Evolutionary conservation across 1,139 yeast species (phyloP).

Genomic region (Barnettozyma hawaiiensis): DNA sequence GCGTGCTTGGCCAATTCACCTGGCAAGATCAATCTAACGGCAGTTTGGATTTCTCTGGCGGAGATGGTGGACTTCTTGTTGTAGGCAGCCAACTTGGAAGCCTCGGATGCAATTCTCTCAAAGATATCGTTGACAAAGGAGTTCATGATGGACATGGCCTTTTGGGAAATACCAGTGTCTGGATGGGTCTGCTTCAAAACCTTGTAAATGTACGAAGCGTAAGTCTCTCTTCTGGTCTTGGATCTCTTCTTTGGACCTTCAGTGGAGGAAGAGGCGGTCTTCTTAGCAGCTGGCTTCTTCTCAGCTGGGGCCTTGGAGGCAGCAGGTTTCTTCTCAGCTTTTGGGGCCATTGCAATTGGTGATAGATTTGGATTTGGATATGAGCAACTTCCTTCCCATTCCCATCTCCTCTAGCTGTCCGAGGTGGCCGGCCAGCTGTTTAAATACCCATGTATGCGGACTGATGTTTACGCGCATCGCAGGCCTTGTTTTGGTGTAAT

Average conservation of each 20-base stretch:
- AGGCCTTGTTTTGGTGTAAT: slow-evolving; percentile 26
- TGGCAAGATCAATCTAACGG: slow-evolving; percentile 97
- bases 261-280: slow-evolving; percentile 68
- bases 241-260: slow-evolving; percentile 90
- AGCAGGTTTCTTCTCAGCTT: slow-evolving; percentile 98
- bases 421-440: background rate
- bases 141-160: slow-evolving; percentile 99
- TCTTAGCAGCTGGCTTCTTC: slow-evolving; percentile 96
- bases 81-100: slow-evolving; percentile 99
- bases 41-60: slow-evolving; percentile 99
- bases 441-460: slow-evolving; percentile 6
- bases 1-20: slow-evolving; percentile 99
- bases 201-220: slow-evolving; percentile 97
- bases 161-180: slow-evolving; percentile 99
- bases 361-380: too few relatives aligned
- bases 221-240: slow-evolving; percentile 97
- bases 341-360: slow-evolving; percentile 71
- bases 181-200: slow-evolving; percentile 99
- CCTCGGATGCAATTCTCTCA: slow-evolving; percentile 95
- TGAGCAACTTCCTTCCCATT: too few relatives aligned
- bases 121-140: slow-evolving; percentile 96
- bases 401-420: too few relatives aligned
- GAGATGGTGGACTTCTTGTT: slow-evolving; percentile 98
- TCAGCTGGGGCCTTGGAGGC: slow-evolving; percentile 99
- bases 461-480: slow-evolving; percentile 9